These are phyloP conservation scores for Diplocarpon mali DNA, from an alignment of 2,329 filamentous ascomycete genomes.

Conservation along the genomic window DNA sequence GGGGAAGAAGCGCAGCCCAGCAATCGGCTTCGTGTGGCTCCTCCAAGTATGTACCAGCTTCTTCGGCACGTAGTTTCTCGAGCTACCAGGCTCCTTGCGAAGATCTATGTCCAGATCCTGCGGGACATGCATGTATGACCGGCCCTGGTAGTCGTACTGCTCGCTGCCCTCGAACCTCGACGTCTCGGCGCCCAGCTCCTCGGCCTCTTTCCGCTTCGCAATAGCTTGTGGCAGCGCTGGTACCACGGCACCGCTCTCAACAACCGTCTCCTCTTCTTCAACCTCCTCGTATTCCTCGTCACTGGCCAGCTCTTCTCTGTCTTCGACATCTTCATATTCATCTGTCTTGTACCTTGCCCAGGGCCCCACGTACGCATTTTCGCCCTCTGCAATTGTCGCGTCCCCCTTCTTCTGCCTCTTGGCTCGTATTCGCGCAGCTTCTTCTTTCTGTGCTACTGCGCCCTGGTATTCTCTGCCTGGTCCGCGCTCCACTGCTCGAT, in stretches of 20 bases:
- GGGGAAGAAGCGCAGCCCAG: slow-evolving; percentile 83
- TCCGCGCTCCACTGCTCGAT: slow-evolving; percentile 68
- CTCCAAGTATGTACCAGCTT: slow-evolving; percentile 89
- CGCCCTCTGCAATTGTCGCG: slow-evolving; percentile 72
- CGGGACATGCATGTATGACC: slow-evolving; percentile 96
- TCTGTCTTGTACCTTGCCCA: slow-evolving; percentile 77
- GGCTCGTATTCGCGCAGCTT: slow-evolving; percentile 54
- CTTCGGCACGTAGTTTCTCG: slow-evolving; percentile 89
- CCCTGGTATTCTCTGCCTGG: slow-evolving; percentile 45
- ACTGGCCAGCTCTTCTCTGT: slow-evolving; percentile 62
- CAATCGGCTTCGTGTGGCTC: slow-evolving; percentile 73
- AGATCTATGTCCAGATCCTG: slow-evolving; percentile 83
- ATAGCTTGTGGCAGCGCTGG: slow-evolving; percentile 44
- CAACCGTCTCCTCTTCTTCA: slow-evolving; percentile 59
- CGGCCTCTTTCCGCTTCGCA: slow-evolving; percentile 43
- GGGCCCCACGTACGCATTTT: slow-evolving; percentile 81
- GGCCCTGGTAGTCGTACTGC: slow-evolving; percentile 84
- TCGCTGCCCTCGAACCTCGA: slow-evolving; percentile 76
- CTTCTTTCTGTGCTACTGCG: slow-evolving; percentile 53
- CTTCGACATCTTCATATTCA: slow-evolving; percentile 63
- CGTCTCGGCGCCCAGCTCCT: slow-evolving; percentile 60
- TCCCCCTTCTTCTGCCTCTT: slow-evolving; percentile 79
- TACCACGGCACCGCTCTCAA: slow-evolving; percentile 53
- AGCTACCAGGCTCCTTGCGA: slow-evolving; percentile 64
- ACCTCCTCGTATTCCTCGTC: slow-evolving; percentile 72